Evolutionary conservation across 2,329 filamentous ascomycete genomes (phyloP).

Genomic region (Colletotrichum abscissum): DNA sequence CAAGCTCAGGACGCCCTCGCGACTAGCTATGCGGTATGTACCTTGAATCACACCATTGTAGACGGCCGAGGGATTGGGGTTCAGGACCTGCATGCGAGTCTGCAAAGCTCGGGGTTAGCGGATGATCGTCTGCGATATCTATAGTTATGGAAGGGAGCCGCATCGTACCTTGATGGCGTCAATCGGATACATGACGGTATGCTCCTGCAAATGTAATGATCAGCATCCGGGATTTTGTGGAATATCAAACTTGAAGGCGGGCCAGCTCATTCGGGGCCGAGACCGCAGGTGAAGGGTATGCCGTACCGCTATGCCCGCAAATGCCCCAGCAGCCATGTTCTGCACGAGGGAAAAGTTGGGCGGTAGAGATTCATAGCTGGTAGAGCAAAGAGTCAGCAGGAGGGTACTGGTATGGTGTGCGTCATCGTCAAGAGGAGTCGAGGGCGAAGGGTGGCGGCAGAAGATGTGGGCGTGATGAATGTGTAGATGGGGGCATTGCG

Average conservation of each 20-base stretch:
- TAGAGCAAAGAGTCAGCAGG: constrained; percentile 34
- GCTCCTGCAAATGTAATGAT: constrained; percentile 72
- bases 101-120: constrained; percentile 52
- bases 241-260: neutral
- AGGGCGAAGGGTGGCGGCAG: neutral
- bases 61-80: constrained; percentile 81
- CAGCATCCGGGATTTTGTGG: constrained; percentile 26
- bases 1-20: constrained; percentile 89
- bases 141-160: neutral
- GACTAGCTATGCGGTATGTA: constrained; percentile 89
- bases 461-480: neutral
- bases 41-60: constrained; percentile 94
- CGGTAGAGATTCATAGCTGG: constrained; percentile 89
- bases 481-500: constrained; percentile 40
- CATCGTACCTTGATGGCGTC: constrained; percentile 91
- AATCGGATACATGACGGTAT: constrained; percentile 99
- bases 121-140: neutral
- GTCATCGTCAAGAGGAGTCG: neutral
- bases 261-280: neutral
- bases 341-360: constrained; percentile 93
- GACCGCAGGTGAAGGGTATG: neutral
- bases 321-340: constrained; percentile 96
- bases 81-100: constrained; percentile 98
- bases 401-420: neutral
- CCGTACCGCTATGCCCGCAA: constrained; percentile 93